phyloP scores from a whole-genome alignment of 306 rosid species.

The Senna tora region DNA sequence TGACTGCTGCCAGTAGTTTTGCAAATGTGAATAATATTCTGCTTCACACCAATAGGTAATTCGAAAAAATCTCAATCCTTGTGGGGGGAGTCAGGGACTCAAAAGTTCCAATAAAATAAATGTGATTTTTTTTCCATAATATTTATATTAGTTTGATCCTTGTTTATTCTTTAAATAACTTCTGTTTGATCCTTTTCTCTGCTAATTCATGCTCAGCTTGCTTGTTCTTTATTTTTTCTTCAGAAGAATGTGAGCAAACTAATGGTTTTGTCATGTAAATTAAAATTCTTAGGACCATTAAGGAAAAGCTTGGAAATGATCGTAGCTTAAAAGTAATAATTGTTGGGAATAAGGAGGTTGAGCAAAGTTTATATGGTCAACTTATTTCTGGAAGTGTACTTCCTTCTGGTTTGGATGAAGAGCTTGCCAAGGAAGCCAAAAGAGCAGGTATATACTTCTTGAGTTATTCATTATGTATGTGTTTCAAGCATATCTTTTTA shows the following conservation, averaged over 20 bases:
- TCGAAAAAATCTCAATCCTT: slow-evolving; percentile 2
- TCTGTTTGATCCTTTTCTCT: slow-evolving; percentile 22
- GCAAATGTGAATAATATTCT: slow-evolving; percentile 22
- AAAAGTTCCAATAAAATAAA: slow-evolving; percentile 22
- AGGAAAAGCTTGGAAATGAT: slow-evolving; percentile 78
- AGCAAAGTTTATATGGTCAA: slow-evolving; percentile 74
- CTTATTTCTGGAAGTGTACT: slow-evolving; percentile 52
- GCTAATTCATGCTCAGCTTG: slow-evolving; percentile 27
- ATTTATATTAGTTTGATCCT: not conserved
- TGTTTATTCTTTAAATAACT: not conserved
- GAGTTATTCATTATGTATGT: slow-evolving; percentile 32
- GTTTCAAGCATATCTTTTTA: slow-evolving; percentile 32
- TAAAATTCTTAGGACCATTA: slow-evolving; percentile 54
- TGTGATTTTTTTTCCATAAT: not conserved
- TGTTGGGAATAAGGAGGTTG: slow-evolving; percentile 76
- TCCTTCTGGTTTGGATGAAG: slow-evolving; percentile 69
- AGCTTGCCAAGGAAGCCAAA: slow-evolving; percentile 75
- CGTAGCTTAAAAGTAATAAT: slow-evolving; percentile 65
- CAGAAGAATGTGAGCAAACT: slow-evolving; percentile 32
- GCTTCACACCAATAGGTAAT: slow-evolving; percentile 7
- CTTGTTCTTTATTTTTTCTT: not conserved
- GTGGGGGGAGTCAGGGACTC: not conserved
- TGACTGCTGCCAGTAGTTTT: not conserved
- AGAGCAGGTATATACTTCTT: slow-evolving; percentile 67
- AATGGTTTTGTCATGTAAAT: slow-evolving; percentile 28